A percentile compares a stretch with the other conserved stretches of the same genome.
phyloP scores from a whole-genome alignment of 163 green algal genomes.

The Scenedesmus sp. region DNA sequence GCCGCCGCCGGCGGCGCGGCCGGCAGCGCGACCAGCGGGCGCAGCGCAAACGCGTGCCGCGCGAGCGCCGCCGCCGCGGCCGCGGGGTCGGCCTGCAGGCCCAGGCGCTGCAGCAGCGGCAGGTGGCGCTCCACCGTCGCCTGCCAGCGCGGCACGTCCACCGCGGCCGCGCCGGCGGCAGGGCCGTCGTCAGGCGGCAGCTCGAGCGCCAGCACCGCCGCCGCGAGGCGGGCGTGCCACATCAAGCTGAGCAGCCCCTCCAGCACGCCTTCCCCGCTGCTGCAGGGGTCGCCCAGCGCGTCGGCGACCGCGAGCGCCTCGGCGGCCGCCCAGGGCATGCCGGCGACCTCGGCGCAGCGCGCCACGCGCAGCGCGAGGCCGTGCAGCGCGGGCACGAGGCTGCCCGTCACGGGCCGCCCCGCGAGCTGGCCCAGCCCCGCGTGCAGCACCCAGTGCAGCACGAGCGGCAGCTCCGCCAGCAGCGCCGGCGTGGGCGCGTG shows the following conservation, averaged over 20 bases:
- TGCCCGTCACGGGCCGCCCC: conserved; percentile 5
- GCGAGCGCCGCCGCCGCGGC: conserved; percentile 41
- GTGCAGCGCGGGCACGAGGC: not conserved
- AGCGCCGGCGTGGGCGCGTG: not conserved
- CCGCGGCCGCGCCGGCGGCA: not conserved
- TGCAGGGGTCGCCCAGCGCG: conserved; percentile 28
- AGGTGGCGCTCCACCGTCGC: not conserved
- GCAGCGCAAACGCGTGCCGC: conserved; percentile 29
- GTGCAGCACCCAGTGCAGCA: conserved; percentile 27
- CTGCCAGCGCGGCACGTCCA: conserved; percentile 17
- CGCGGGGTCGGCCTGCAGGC: conserved; percentile 50
- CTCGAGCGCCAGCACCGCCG: conserved; percentile 37
- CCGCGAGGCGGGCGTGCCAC: conserved; percentile 42
- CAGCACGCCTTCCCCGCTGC: not conserved
- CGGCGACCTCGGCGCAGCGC: conserved; percentile 39
- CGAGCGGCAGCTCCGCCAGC: conserved; percentile 12
- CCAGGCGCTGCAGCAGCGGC: conserved; percentile 38
- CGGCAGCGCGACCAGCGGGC: conserved; percentile 8
- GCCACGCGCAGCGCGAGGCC: conserved; percentile 32
- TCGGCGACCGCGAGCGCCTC: conserved; percentile 52
- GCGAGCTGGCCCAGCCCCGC: conserved; percentile 43
- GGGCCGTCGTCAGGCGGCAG: not conserved
- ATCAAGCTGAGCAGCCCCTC: conserved; percentile 11
- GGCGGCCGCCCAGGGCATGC: conserved; percentile 47
- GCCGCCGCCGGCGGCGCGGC: conserved; percentile 6